phyloP scores from a whole-genome alignment of 257 asterid genomes.

The Perilla frutescens region DNA sequence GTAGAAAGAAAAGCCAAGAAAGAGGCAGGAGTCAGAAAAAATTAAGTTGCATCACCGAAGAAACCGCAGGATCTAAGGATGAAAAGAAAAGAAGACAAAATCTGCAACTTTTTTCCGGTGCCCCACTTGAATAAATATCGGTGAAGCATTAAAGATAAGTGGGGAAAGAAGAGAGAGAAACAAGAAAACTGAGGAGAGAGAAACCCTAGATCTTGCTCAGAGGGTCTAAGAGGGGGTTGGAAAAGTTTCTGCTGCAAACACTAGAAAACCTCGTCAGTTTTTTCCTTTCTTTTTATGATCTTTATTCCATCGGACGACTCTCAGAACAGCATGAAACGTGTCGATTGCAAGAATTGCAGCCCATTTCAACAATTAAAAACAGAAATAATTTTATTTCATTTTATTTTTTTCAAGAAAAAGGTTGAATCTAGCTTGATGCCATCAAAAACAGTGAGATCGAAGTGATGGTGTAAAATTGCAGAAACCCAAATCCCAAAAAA shows the following conservation, averaged over 20 bases:
- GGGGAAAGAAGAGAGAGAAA: constrained; percentile 30
- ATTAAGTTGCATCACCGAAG: constrained; percentile 4
- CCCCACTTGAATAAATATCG: constrained; percentile 18
- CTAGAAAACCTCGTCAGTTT: constrained; percentile 45
- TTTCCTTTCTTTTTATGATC: constrained; percentile 23
- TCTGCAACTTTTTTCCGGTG: constrained; percentile 28
- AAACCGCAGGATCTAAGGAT: constrained; percentile 56
- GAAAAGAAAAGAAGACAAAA: constrained; percentile 45
- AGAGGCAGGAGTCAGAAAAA: constrained; percentile 13
- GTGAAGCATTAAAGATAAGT: constrained; percentile 35
- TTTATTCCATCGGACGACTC: constrained; percentile 35
- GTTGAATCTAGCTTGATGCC: constrained; percentile 32
- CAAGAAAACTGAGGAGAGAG: constrained; percentile 29
- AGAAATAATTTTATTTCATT: too few species aligned
- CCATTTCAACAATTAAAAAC: constrained; percentile 9
- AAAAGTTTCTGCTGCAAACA: constrained; percentile 45
- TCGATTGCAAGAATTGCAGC: constrained; percentile 44
- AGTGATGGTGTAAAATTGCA: not conserved
- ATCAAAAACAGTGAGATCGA: constrained; percentile 14
- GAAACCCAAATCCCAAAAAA: constrained; percentile 26
- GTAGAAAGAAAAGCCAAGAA: not conserved
- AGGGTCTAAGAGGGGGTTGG: constrained; percentile 49
- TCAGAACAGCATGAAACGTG: constrained; percentile 53
- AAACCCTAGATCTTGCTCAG: constrained; percentile 90
- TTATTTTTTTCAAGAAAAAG: not conserved